These are phyloP conservation scores for Peterozyma toletana DNA, from an alignment of 805 yeast genomes.

Conservation along the genomic window DNA sequence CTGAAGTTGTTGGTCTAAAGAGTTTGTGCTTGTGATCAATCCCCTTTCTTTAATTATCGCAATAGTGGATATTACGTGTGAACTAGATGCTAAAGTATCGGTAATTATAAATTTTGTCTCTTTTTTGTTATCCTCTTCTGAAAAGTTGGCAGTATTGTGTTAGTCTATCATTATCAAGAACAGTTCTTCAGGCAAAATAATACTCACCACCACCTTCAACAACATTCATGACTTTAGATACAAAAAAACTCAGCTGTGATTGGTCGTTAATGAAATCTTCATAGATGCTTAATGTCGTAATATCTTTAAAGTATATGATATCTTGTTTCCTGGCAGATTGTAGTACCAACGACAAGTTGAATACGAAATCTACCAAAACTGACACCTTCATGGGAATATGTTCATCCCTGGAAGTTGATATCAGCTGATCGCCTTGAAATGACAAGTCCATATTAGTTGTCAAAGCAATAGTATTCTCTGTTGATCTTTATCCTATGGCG, in stretches of 20 bases:
- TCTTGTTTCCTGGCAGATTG: conserved; percentile 20
- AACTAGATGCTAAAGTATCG: not conserved
- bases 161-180: too few relatives aligned
- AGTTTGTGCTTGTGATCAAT: conserved; percentile 11
- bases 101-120: not conserved
- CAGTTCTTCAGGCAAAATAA: too few relatives aligned
- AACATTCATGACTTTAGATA: conserved; percentile 9
- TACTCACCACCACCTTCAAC: not conserved
- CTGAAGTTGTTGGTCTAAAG: conserved; percentile 26
- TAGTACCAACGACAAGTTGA: conserved; percentile 18
- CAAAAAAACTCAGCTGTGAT: conserved; percentile 16
- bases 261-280: conserved; percentile 14
- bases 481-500: too few relatives aligned
- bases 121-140: not conserved
- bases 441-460: too few relatives aligned
- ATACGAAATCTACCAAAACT: conserved; percentile 16
- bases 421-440: too few relatives aligned
- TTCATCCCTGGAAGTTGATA: too few relatives aligned
- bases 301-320: conserved; percentile 17
- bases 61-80: conserved; percentile 17
- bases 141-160: too few relatives aligned
- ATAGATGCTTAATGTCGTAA: conserved; percentile 9
- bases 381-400: too few relatives aligned
- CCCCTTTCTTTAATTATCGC: conserved; percentile 39
- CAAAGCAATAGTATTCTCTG: too few relatives aligned